Evolutionary conservation across 2,329 filamentous ascomycete species (phyloP).

Genomic region (Cyclaneusma minus): DNA sequence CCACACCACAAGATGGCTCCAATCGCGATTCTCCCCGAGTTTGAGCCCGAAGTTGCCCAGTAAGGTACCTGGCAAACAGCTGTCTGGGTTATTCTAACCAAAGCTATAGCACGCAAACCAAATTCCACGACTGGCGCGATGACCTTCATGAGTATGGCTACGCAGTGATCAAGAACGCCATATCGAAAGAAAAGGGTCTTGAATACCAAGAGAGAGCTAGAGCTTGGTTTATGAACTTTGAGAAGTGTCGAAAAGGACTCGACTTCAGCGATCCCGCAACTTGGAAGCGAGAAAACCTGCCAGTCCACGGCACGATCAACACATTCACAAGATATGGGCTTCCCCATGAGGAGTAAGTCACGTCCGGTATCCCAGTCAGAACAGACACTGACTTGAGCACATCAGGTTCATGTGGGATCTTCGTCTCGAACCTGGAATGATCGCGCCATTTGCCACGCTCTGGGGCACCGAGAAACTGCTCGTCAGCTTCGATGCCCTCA

Average conservation of each 20-base stretch:
- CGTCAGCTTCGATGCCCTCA: constrained; percentile 22
- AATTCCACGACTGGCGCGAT: constrained; percentile 20
- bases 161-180: constrained; percentile 28
- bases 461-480: constrained; percentile 23
- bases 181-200: constrained; percentile 24
- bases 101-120: constrained; percentile 8
- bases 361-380: too few species aligned
- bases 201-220: constrained; percentile 18
- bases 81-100: too few species aligned
- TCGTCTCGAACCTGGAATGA: constrained; percentile 21
- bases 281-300: constrained; percentile 21
- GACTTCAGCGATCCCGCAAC: constrained; percentile 18
- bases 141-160: constrained; percentile 23
- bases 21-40: too few species aligned
- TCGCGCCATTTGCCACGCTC: constrained; percentile 19
- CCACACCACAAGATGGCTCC: too few species aligned
- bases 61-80: too few species aligned
- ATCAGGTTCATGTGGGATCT: constrained; percentile 26
- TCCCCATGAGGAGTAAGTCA: too few species aligned
- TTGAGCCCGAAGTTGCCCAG: too few species aligned
- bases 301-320: constrained; percentile 19
- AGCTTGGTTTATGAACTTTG: constrained; percentile 10
- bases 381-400: too few species aligned
- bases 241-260: constrained; percentile 6
- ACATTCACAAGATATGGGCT: constrained; percentile 18